Percentiles rank a stretch among this genome's conserved stretches.
These are phyloP conservation scores for Boletus rubroflammeus DNA, from an alignment of 768 basidiomycete genomes.

Conservation along the genomic window DNA sequence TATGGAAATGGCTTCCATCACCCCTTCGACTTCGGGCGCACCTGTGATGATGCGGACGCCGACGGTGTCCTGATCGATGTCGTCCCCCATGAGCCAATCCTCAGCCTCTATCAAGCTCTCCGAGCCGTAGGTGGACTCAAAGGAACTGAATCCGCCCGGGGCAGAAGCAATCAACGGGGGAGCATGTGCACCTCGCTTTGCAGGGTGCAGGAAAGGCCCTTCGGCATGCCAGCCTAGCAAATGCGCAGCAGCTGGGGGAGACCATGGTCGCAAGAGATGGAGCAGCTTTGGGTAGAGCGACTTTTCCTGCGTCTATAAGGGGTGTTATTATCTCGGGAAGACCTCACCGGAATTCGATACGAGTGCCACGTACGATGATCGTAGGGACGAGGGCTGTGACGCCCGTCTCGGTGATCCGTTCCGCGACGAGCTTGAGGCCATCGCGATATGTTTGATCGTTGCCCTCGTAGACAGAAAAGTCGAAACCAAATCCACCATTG, in stretches of 20 bases:
- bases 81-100: constrained; percentile 60
- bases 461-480: constrained; percentile 79
- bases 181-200: constrained; percentile 84
- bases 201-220: constrained; percentile 80
- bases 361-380: constrained; percentile 54
- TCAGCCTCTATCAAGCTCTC: constrained; percentile 60
- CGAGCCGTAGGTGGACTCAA: constrained; percentile 72
- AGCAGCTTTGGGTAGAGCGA: constrained; percentile 70
- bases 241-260: constrained; percentile 60
- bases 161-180: constrained; percentile 62
- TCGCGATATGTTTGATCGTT: constrained; percentile 63
- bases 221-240: constrained; percentile 89
- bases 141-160: constrained; percentile 56
- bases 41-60: constrained; percentile 80
- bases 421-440: constrained; percentile 68
- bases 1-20: constrained; percentile 63
- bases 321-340: background rate
- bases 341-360: background rate
- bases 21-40: constrained; percentile 84
- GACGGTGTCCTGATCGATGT: constrained; percentile 26
- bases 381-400: constrained; percentile 75
- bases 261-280: constrained; percentile 62
- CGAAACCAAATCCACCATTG: constrained; percentile 86
- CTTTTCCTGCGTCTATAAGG: constrained; percentile 68
- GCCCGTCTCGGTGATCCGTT: constrained; percentile 80